Evolutionary conservation across 495 filamentous ascomycete genomes (phyloP).

Genomic region (Aspergillus funiculosus): DNA sequence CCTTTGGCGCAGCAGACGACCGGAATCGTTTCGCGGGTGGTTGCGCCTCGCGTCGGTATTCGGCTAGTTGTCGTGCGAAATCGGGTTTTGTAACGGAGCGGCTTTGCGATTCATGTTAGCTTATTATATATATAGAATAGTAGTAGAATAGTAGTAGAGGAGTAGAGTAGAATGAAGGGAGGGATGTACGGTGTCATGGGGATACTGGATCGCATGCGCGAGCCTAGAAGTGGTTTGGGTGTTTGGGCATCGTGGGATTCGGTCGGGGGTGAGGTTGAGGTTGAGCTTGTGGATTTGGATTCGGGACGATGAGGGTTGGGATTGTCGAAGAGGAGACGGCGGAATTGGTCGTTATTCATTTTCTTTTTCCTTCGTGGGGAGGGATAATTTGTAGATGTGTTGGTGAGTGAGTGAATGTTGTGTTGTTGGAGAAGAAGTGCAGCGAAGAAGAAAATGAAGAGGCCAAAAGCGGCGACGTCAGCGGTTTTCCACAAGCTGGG

Average conservation of each 20-base stretch:
- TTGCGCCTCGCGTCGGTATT: slow-evolving; percentile 54
- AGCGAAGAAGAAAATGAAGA: neutral
- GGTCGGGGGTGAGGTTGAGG: neutral
- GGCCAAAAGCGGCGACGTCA: slow-evolving; percentile 1
- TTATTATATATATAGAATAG: slow-evolving; percentile 23
- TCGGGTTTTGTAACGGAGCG: slow-evolving; percentile 65
- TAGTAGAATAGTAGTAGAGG: neutral
- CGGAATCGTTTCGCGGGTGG: slow-evolving; percentile 62
- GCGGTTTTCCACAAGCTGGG: no score
- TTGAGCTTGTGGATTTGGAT: neutral
- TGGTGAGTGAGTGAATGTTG: slow-evolving; percentile 10
- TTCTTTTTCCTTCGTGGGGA: no score
- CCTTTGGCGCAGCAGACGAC: slow-evolving; percentile 75
- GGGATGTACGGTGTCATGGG: slow-evolving; percentile 75
- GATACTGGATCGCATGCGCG: slow-evolving; percentile 64
- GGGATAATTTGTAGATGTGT: no score
- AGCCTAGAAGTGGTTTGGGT: slow-evolving; percentile 33
- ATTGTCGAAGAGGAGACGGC: slow-evolving; percentile 66
- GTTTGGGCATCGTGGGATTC: neutral
- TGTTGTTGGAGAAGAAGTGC: neutral
- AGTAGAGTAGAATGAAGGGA: neutral
- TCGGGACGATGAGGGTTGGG: slow-evolving; percentile 16
- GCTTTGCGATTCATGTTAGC: no score
- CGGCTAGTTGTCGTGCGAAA: slow-evolving; percentile 81
- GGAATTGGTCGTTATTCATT: slow-evolving; percentile 99